Evolutionary conservation across 371 early-diverging fungal species (phyloP).

Genomic region (Lichtheimia corymbifera): DNA sequence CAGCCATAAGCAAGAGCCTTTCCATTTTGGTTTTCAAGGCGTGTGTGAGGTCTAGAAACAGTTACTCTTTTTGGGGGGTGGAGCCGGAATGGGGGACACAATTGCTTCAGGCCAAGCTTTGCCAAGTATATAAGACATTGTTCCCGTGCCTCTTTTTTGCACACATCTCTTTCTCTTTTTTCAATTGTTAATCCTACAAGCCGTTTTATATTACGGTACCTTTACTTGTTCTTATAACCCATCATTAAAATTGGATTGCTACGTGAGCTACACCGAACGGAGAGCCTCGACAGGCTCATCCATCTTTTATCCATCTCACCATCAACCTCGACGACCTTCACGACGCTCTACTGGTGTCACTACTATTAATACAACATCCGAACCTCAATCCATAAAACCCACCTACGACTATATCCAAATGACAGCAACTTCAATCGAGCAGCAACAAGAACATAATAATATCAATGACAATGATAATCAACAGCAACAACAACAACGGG

Average conservation of each 20-base stretch:
- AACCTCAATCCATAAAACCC: too few species aligned
- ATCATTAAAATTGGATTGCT: conserved; percentile 18
- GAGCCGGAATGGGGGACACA: too few species aligned
- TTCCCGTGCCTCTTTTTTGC: not conserved
- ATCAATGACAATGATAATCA: too few species aligned
- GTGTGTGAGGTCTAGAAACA: too few species aligned
- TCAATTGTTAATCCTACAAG: not conserved
- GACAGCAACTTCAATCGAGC: too few species aligned
- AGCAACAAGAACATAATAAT: too few species aligned
- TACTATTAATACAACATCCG: not conserved
- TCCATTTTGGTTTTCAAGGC: too few species aligned
- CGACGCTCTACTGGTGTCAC: not conserved
- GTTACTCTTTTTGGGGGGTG: too few species aligned
- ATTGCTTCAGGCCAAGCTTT: too few species aligned
- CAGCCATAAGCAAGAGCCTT: too few species aligned
- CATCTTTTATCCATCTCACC: conserved; percentile 7
- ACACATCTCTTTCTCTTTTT: not conserved
- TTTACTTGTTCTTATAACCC: not conserved
- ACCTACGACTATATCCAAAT: too few species aligned
- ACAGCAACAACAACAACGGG: not conserved
- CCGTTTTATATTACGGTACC: too few species aligned
- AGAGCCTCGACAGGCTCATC: conserved; percentile 23
- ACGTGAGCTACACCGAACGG: conserved; percentile 13
- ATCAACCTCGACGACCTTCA: conserved; percentile 1
- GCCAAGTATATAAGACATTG: not conserved